These are phyloP conservation scores for Salix dunnii DNA, from an alignment of 345 rosid species.

Conservation along the genomic window DNA sequence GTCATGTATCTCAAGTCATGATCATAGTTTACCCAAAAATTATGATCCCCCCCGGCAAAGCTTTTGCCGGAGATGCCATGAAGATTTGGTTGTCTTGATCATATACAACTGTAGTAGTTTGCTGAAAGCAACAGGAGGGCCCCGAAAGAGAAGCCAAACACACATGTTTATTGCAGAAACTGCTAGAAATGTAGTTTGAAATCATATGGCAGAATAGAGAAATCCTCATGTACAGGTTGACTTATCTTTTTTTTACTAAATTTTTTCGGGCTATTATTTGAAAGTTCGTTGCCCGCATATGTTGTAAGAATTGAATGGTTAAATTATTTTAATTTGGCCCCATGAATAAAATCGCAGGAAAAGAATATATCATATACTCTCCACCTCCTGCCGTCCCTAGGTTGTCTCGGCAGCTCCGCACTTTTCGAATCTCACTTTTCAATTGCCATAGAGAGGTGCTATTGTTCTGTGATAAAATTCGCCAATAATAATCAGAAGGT, in stretches of 20 bases:
- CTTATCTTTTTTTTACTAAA: neutral
- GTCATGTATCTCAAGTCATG: neutral
- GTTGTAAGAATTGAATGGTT: constrained; percentile 24
- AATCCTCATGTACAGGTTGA: constrained; percentile 17
- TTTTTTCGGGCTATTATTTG: neutral
- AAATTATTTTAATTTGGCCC: constrained; percentile 14
- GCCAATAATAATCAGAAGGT: too few relatives aligned
- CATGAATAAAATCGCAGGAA: constrained; percentile 21
- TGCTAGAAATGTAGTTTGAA: neutral
- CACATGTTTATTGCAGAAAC: neutral
- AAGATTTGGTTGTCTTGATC: neutral
- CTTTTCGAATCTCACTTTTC: neutral
- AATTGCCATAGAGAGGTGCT: neutral
- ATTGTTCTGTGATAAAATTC: neutral
- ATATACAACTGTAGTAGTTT: neutral
- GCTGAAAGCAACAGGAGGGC: neutral
- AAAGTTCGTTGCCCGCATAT: constrained; percentile 4
- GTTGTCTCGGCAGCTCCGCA: neutral
- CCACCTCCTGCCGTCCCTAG: too few relatives aligned
- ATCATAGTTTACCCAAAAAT: neutral
- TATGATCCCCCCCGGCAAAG: neutral
- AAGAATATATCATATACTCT: too few relatives aligned
- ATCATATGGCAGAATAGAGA: constrained; percentile 13
- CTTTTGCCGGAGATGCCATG: neutral
- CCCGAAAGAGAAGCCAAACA: neutral